Evolutionary conservation across 257 asterid species (phyloP).

Genomic region (Solanum ossicruentum): DNA sequence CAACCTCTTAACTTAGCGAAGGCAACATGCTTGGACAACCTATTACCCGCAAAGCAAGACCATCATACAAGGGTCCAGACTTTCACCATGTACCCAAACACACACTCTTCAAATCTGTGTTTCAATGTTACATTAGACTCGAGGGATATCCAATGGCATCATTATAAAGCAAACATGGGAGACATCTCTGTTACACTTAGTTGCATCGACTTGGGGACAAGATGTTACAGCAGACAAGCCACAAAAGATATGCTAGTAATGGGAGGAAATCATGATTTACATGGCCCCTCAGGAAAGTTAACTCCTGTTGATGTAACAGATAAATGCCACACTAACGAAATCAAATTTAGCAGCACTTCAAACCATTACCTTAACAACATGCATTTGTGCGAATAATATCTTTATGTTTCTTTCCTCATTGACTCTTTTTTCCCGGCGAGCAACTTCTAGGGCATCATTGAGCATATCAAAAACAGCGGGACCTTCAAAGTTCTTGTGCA

Average conservation of each 20-base stretch:
- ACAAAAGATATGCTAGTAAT: background rate
- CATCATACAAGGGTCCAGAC: background rate
- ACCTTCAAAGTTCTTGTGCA: slow-evolving; percentile 84
- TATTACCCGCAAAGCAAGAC: background rate
- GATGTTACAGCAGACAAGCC: background rate
- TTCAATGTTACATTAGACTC: background rate
- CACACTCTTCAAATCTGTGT: background rate
- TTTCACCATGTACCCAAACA: background rate
- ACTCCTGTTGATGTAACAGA: background rate
- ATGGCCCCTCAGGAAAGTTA: background rate
- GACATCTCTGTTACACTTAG: background rate
- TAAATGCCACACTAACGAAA: background rate
- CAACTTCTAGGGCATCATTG: slow-evolving; percentile 50
- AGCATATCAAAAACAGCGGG: slow-evolving; percentile 80
- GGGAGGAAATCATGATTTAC: background rate
- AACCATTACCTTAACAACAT: slow-evolving; percentile 48
- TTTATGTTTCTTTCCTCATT: slow-evolving; percentile 69
- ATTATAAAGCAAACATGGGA: background rate
- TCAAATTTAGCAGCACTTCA: background rate
- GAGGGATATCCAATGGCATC: background rate
- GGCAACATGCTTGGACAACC: background rate
- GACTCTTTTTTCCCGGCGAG: slow-evolving; percentile 41
- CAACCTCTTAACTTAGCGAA: background rate
- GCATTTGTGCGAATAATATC: slow-evolving; percentile 83
- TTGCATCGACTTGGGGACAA: background rate